These are phyloP conservation scores for Galerina marginata DNA, from an alignment of 768 basidiomycete genomes.

Conservation along the genomic window DNA sequence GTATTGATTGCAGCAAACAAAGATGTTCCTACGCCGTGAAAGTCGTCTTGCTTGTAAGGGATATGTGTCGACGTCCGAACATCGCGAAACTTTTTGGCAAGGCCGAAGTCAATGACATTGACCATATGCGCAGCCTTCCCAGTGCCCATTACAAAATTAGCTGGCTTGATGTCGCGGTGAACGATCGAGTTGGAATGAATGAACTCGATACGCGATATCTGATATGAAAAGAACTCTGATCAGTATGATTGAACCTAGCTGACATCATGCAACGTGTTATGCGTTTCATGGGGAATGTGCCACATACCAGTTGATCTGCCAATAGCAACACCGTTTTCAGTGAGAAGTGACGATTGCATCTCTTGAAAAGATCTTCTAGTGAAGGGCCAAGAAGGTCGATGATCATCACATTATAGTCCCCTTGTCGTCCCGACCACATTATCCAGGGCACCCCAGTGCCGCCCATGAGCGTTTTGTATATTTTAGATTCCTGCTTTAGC, in stretches of 20 bases:
- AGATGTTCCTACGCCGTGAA: conserved; percentile 80
- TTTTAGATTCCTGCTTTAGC: conserved; percentile 87
- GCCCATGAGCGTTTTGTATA: conserved; percentile 91
- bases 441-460: conserved; percentile 91
- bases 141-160: conserved; percentile 97
- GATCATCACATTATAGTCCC: conserved; percentile 96
- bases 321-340: conserved; percentile 94
- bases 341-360: conserved; percentile 90
- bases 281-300: neutral
- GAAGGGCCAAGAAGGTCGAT: conserved; percentile 95
- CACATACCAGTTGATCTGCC: conserved; percentile 89
- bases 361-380: conserved; percentile 85
- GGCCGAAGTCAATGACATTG: conserved; percentile 92
- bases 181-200: conserved; percentile 95
- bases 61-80: conserved; percentile 67
- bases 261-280: neutral
- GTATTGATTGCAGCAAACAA: conserved; percentile 79
- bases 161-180: conserved; percentile 97
- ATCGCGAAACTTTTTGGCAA: conserved; percentile 81
- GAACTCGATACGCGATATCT: conserved; percentile 96
- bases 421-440: conserved; percentile 90
- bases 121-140: conserved; percentile 64
- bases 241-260: no score
- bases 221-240: conserved; percentile 13
- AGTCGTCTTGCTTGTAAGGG: conserved; percentile 74